Base-by-base conservation (phyloP, 768 basidiomycete species). In the Rhodotorula taiwanensis region DNA sequence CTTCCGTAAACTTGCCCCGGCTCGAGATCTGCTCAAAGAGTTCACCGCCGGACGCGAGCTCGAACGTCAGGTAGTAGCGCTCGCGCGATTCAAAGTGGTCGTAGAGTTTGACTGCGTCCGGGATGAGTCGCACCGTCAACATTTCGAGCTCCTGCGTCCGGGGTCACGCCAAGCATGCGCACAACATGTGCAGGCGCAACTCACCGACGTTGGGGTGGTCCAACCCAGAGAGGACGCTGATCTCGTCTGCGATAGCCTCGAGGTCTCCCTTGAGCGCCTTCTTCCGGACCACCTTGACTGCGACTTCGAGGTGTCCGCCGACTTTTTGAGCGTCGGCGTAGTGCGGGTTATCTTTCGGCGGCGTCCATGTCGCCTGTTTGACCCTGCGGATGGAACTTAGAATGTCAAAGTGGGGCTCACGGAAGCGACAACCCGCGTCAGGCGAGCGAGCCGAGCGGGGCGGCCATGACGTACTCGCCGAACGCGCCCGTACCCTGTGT, bases 51-150 rank as follows among this genome's bases (percentile, higher is more conserved):
- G 84, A 81, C 0, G 92, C 94, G 14, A 98, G 86, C 75, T 97
- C 90, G 72, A 72, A 73, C 21, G 64, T 58, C n/a, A 98, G 83
- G 74, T 93, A 98, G 76, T 90, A 97, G 77, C 95, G 97, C 21
- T 85, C 81, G 67, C 91, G 80, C 14, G 88, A 90, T 73, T 98
- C 95, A 74, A 98, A 98, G 84, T 87, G 90, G 75, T 95, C 92
- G 75, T 86, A 93, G 72, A 95, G 91, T 74, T 93, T 94, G 60
- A 95, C 89, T 91, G 72, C n/a, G 14, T 41, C 20, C n/a, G 49
- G 2, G n/a, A 23, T 1, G 34, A n/a, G n/a, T n/a, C n/a, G n/a
- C n/a, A n/a, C n/a, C n/a, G n/a, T n/a, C 15, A 33, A 27, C 14
- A 33, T 39, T 28, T 28, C 18, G 31, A 34, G 45, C 16, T 21